Base-by-base conservation (phyloP, 2,329 filamentous ascomycete species). In the Cytospora schulzeri region DNA sequence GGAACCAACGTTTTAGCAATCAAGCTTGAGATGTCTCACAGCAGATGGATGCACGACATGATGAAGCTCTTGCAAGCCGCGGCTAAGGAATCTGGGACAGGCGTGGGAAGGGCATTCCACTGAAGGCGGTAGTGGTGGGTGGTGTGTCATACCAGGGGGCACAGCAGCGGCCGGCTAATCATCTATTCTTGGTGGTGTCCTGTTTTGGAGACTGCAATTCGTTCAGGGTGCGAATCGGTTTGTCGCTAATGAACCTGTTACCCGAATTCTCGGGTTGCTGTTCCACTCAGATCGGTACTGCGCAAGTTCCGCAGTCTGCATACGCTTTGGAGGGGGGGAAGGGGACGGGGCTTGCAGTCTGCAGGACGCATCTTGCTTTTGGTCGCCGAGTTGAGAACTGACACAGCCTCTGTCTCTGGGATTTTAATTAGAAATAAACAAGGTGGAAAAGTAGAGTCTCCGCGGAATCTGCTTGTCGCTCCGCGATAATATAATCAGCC, bases 201-300 rank as follows among this genome's bases (percentile, higher is more conserved):
- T 50, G 41, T 26, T 24, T 45, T n/a, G 38, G 38, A 15, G 33
- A 15, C 60, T 66, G 33, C 48, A 35, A 66, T 63, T 66, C 64
- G 60, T 60, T 61, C 33, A 28, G 35, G 53, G 50, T 38, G 63
- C 63, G 50, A 58, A 62, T 62, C n/a, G 60, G 50, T 35, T 53
- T 52, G 53, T 64, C 62, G 65, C 62, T 56, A 53, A 64, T 26
- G 53, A 41, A 33, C 57, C 56, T 62, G 65, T 62, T 57, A 61
- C 62, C 65, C 65, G 64, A 63, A 29, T 62, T 29, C 62, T 66
- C 65, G 65, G 65, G 65, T 64, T 58, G 65, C 12, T 64, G 57
- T 56, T 64, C 65, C 65, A 41, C 38, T 19, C 38, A 64, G 65
- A 66, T 66, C 62, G 57, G 65, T 56, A 53, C 59, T 56, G 59